These are phyloP conservation scores for Flaveria brownii DNA, from an alignment of 129 eudicot species.

Conservation along the genomic window DNA sequence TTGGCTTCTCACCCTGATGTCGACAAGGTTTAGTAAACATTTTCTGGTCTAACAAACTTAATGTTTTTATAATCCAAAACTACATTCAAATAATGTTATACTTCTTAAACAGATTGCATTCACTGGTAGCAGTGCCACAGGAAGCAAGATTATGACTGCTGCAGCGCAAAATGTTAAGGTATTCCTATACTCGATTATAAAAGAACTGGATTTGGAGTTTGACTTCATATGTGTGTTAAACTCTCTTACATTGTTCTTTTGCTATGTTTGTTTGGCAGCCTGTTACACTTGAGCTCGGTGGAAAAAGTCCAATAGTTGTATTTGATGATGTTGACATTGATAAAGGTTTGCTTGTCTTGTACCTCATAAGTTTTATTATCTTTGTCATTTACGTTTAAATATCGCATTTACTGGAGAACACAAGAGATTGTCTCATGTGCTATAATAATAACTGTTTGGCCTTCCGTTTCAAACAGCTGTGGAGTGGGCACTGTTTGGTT, in stretches of 20 bases:
- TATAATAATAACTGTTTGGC: conserved; percentile 1
- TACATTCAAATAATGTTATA: background rate
- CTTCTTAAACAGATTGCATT: conserved; percentile 70
- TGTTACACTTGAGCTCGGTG: conserved; percentile 95
- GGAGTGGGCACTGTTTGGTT: conserved; percentile 95
- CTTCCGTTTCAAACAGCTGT: conserved; percentile 61
- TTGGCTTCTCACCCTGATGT: conserved; percentile 96
- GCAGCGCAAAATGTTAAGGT: conserved; percentile 95
- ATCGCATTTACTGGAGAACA: background rate
- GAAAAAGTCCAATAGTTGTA: conserved; percentile 94
- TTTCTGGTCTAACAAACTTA: background rate
- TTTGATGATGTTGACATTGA: conserved; percentile 95
- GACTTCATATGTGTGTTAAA: background rate
- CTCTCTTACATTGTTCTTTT: background rate
- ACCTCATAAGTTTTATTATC: background rate
- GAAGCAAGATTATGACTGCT: conserved; percentile 93
- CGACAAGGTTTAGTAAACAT: conserved; percentile 61
- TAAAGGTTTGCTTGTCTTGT: conserved; percentile 56
- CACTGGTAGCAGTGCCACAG: conserved; percentile 93
- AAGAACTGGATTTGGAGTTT: background rate
- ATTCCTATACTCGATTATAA: background rate
- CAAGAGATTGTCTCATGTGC: background rate
- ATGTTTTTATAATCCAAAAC: background rate
- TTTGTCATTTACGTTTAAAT: background rate
- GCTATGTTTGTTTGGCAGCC: conserved; percentile 60